Conservation (phyloP, 2,329 filamentous ascomycete species). For the Clonostachys sp. region DNA sequence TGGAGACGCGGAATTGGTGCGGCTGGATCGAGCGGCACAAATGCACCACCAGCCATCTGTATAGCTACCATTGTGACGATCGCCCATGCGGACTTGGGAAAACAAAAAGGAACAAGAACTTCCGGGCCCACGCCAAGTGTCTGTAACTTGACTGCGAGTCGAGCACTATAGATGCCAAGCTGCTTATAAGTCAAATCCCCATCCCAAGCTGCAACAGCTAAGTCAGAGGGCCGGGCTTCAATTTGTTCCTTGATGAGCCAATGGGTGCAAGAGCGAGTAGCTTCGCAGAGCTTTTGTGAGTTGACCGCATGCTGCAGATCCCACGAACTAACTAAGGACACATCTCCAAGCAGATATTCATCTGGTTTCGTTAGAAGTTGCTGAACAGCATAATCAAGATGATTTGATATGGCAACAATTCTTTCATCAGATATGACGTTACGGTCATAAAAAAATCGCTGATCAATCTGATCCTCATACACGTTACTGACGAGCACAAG, state of each 20-base stretch:
- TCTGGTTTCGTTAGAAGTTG: not conserved
- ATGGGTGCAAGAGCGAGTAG: not conserved
- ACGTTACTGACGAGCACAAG: conserved; percentile 3
- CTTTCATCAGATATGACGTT: not conserved
- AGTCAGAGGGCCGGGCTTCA: conserved; percentile 7
- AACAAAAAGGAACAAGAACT: conserved; percentile 1
- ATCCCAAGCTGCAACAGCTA: conserved; percentile 1
- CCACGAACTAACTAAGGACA: conserved; percentile 1
- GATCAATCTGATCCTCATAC: conserved; percentile 2
- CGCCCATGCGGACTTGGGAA: not conserved
- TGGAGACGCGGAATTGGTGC: not conserved
- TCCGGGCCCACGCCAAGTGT: conserved; percentile 14
- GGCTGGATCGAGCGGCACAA: not conserved
- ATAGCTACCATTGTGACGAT: not conserved
- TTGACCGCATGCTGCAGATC: conserved; percentile 1
- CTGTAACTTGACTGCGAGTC: not conserved
- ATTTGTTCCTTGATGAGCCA: not conserved
- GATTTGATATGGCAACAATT: not conserved
- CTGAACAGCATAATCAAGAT: not conserved
- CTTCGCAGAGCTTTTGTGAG: conserved; percentile 1
- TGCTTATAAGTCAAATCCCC: conserved; percentile 28
- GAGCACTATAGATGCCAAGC: conserved; percentile 8
- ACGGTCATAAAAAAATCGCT: not conserved
- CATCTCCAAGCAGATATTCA: not conserved
- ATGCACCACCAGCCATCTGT: not conserved